Percentiles rank a stretch among this genome's conserved stretches.
Conservation (phyloP, 164 flowering plant genomes). For the Dillenia suffruticosa region DNA sequence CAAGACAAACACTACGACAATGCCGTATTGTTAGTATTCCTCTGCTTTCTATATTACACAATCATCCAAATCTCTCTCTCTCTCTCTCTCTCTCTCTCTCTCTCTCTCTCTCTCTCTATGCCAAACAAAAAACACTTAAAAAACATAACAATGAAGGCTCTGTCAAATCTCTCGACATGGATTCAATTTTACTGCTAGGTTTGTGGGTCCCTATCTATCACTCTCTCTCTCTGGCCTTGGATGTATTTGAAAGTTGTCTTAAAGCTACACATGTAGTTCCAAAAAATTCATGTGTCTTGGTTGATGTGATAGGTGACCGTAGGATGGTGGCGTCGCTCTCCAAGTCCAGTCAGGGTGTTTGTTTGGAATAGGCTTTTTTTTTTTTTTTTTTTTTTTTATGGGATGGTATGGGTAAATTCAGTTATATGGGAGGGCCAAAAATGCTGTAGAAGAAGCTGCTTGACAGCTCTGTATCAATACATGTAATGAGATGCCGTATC, state of each 20-base stretch:
- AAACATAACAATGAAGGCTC: conserved; percentile 15
- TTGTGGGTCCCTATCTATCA: conserved; percentile 19
- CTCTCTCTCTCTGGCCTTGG: conserved; percentile 5
- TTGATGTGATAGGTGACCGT: no score
- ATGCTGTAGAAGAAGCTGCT: no score
- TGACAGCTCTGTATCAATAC: no score
- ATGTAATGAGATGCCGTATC: no score
- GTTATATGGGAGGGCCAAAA: no score
- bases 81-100: conserved; percentile 9
- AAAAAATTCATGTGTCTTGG: no score
- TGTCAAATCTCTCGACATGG: conserved; percentile 23
- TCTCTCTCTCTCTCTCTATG: conserved; percentile 9
- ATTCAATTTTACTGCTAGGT: conserved; percentile 30
- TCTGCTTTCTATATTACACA: conserved; percentile 17
- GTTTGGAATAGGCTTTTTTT: no score
- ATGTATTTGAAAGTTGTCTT: conserved; percentile 3
- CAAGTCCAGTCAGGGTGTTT: no score
- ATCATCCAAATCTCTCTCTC: conserved; percentile 26
- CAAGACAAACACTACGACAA: conserved; percentile 37
- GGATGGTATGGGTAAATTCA: no score
- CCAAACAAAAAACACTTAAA: background rate
- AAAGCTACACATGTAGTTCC: no score
- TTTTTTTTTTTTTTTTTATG: no score
- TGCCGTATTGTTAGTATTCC: conserved; percentile 11
- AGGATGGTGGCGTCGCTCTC: no score